Percentiles rank a stretch among this genome's conserved stretches.
These are phyloP conservation scores for Chalciporus piperatus DNA, from an alignment of 768 basidiomycete genomes.

Conservation along the genomic window DNA sequence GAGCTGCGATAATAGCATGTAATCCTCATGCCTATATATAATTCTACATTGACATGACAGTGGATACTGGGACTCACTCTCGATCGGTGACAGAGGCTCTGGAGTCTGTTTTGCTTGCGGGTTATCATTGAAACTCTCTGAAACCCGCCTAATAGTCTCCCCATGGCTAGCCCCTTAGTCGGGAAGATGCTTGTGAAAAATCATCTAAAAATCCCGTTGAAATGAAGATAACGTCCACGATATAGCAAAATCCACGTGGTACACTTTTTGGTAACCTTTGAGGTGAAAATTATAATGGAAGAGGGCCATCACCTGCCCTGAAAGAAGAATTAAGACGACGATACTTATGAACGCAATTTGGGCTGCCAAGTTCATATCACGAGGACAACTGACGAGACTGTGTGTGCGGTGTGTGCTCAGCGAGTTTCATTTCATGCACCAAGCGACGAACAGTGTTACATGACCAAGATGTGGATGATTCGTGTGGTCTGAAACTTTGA, in stretches of 20 bases:
- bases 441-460: constrained; percentile 26
- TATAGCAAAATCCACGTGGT: too few relatives aligned
- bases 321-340: neutral
- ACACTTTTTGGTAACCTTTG: too few relatives aligned
- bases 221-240: too few relatives aligned
- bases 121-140: neutral
- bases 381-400: too few relatives aligned
- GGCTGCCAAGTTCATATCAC: too few relatives aligned
- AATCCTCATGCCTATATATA: neutral
- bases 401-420: neutral
- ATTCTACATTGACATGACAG: neutral
- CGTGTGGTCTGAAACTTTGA: constrained; percentile 5
- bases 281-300: too few relatives aligned
- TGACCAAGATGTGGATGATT: constrained; percentile 24
- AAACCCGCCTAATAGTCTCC: too few relatives aligned
- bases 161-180: neutral
- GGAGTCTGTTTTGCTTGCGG: neutral
- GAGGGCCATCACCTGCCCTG: neutral
- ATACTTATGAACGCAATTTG: neutral
- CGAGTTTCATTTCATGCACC: constrained; percentile 11
- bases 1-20: constrained; percentile 6
- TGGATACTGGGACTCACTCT: neutral
- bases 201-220: neutral
- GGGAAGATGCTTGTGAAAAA: neutral
- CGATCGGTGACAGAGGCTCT: neutral